phyloP scores from a whole-genome alignment of 2,329 filamentous ascomycete genomes.

The Bipolaris gigantea region DNA sequence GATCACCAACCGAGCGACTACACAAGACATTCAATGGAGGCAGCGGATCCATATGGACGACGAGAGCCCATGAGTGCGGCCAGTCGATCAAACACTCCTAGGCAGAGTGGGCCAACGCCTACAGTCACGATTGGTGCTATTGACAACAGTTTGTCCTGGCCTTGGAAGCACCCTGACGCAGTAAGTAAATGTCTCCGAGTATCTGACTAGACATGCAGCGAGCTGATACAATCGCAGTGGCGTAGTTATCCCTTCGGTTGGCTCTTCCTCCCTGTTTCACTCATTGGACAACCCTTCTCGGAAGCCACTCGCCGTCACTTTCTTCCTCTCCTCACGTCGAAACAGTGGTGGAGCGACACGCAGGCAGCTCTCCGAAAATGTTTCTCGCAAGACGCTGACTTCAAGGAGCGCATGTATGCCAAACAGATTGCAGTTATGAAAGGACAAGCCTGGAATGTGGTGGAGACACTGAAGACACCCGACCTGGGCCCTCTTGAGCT shows the following conservation, averaged over 20 bases:
- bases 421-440: constrained; percentile 99
- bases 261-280: constrained; percentile 93
- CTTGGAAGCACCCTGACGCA: constrained; percentile 97
- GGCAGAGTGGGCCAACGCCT: constrained; percentile 55
- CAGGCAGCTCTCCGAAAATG: constrained; percentile 81
- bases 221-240: constrained; percentile 53
- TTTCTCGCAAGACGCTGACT: constrained; percentile 91
- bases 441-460: constrained; percentile 98
- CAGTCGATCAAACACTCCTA: constrained; percentile 59
- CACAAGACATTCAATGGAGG: constrained; percentile 65
- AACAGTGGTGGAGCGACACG: constrained; percentile 95
- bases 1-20: constrained; percentile 52
- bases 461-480: constrained; percentile 89
- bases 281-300: constrained; percentile 95
- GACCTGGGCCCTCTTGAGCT: constrained; percentile 94
- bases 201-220: not conserved
- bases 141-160: constrained; percentile 97
- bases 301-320: constrained; percentile 93
- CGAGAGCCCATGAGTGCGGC: constrained; percentile 84
- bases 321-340: constrained; percentile 90
- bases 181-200: constrained; percentile 46
- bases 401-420: constrained; percentile 99
- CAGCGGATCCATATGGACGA: constrained; percentile 66
- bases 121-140: constrained; percentile 85
- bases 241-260: constrained; percentile 95